A percentile compares a stretch with the other conserved stretches of the same genome.
Evolutionary conservation across 139 green algal species (phyloP).

Genomic region (Chlamydomonas schloesseri): DNA sequence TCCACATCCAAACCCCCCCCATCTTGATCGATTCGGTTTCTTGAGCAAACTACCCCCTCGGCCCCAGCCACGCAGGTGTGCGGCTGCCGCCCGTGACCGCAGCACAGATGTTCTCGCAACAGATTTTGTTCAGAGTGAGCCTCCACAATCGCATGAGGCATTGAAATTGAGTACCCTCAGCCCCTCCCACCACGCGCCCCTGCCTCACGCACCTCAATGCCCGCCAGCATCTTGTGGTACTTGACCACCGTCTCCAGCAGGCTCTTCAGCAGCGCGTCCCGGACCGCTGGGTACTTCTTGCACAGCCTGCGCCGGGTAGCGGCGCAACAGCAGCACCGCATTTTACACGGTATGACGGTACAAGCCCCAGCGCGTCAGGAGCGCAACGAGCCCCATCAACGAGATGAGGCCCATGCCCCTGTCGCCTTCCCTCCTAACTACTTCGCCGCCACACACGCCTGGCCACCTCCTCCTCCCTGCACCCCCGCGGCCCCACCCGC

Average conservation of each 20-base stretch:
- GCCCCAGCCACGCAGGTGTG: too few relatives aligned
- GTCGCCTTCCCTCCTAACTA: too few relatives aligned
- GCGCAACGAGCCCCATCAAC: too few relatives aligned
- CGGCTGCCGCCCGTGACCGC: too few relatives aligned
- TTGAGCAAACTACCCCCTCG: too few relatives aligned
- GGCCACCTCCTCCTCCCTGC: not conserved
- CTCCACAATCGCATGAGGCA: too few relatives aligned
- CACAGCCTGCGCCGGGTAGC: slow-evolving; percentile 16
- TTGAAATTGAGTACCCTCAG: too few relatives aligned
- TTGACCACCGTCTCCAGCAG: slow-evolving; percentile 75
- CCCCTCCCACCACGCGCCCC: not conserved
- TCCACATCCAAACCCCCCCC: not conserved
- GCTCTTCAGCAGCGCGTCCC: slow-evolving; percentile 73
- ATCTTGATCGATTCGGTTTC: too few relatives aligned
- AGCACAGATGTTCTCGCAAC: too few relatives aligned
- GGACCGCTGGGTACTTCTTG: slow-evolving; percentile 85
- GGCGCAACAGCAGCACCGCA: not conserved
- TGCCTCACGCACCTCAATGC: slow-evolving; percentile 48
- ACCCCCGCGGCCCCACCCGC: slow-evolving; percentile 47
- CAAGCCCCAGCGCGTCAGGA: not conserved
- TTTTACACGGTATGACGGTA: not conserved
- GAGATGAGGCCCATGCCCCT: too few relatives aligned
- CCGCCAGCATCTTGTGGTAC: slow-evolving; percentile 71
- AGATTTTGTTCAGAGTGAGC: too few relatives aligned
- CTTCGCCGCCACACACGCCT: too few relatives aligned